Evolutionary conservation across 805 yeast species (phyloP), one percentile per base, ranked within the genome.

Genomic region (Citeromyces nyonsensis): DNA sequence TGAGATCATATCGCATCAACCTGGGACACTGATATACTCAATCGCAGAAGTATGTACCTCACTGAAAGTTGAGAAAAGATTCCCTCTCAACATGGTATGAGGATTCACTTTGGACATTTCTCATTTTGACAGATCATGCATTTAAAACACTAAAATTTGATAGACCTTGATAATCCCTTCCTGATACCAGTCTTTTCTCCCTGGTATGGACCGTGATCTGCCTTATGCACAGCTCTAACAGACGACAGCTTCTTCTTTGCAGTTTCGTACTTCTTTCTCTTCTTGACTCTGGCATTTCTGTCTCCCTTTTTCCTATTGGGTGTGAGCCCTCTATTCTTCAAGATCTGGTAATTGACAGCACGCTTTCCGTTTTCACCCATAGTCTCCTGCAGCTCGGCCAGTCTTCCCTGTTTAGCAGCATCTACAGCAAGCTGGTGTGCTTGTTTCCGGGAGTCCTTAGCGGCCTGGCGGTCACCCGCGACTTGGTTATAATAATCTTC

Each of bases 131-230:
- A n/a, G 22, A 18, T 18, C 22, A 27, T 13, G 32, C 14, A 30
- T 18, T 18, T n/a, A 10, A n/a, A 13, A 25, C 44, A 60, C n/a
- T 48, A 59, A 56, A 85, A 75, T 54, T 78, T 81, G 48, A 83
- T 85, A 46, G 94, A 77, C 55, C 83, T 78, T n/a, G 94, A 66
- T 33, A 88, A 51, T 42, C 84, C 84, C 71, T 91, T 88, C 66
- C 85, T 85, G 52, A 91, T 91, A 82, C 98, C 98, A 12, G 96
- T 85, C 61, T 73, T 68, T 54, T 91, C 98, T 57, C 98, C 98
- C 40, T 68, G 77, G 54, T 91, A 91, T 2, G 94, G 76, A 40
- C 84, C 80, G 39, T 70, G 62, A 33, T 71, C 82, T 31, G 63
- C 63, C 44, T 76, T 68, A 63, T 78, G 85, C n/a, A 85, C 95